Percentiles rank a stretch among this genome's conserved stretches.
These are phyloP conservation scores for Acanthamoeba culbertsoni DNA, from an alignment of 208 protist genomes.

Conservation along the genomic window DNA sequence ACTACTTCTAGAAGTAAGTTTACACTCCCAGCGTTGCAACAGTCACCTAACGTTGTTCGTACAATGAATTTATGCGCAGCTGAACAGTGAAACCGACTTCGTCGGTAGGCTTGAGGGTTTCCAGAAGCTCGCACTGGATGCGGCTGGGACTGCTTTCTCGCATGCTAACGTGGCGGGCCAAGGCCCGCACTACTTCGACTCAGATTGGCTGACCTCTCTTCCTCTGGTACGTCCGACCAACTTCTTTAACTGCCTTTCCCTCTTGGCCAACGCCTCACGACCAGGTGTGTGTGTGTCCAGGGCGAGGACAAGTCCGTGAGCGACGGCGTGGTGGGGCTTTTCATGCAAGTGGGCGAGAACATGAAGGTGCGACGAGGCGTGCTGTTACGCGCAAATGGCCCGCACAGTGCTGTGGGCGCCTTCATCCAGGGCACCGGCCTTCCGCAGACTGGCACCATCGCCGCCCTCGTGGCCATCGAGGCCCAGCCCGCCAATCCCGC, in stretches of 20 bases:
- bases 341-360: conserved; percentile 54
- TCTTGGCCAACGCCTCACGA: no score
- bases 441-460: neutral
- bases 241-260: no score
- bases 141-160: neutral
- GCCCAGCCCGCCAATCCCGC: neutral
- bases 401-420: neutral
- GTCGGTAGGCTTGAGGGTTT: conserved; percentile 16
- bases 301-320: neutral
- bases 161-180: neutral
- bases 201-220: neutral
- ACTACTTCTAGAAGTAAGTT: neutral
- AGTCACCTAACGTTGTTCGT: neutral
- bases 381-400: neutral
- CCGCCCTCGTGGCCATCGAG: neutral
- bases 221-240: neutral
- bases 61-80: neutral
- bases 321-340: neutral
- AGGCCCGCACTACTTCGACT: neutral
- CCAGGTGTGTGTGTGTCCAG: no score
- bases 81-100: conserved; percentile 52
- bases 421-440: conserved; percentile 17
- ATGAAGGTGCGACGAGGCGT: neutral
- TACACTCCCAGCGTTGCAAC: neutral
- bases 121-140: neutral